Base-by-base conservation (phyloP, 495 filamentous ascomycete genomes). In the Annulohypoxylon maeteangense region DNA sequence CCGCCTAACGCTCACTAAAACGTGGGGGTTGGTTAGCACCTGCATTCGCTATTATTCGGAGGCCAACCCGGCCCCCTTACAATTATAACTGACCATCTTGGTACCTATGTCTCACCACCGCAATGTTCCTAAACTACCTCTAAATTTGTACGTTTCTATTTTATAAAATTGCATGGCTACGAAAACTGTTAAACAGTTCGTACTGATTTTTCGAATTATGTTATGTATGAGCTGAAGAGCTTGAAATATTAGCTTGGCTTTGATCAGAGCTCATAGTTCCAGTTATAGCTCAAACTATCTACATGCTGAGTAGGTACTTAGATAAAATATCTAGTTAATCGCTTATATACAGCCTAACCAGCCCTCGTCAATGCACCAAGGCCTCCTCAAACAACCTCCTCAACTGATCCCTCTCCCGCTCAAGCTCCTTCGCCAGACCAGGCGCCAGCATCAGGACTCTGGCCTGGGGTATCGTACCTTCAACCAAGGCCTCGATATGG, bases 381-480 rank as follows among this genome's bases (percentile, higher is more conserved):
- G 82, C 76, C 61, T 80, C 78, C 67, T 87, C 86, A 76, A 88
- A 88, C 61, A 85, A 62, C 38, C 67, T 72, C 68, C 81, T 80
- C 58, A 87, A 66, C 74, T 85, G 84, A 50, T 85, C 82, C 67
- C 79, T 76, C 63, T 84, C 83, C n/a, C 90, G 88, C 73, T 91
- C 89, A 77, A 90, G 88, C 75, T 92, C 89, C 74, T 82, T 85
- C 51, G 87, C 89, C 71, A 98, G 79, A 51, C 86, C 92, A 4
- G 95, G 95, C 40, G 96, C 96, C 55, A 99, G 80, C 92, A 94
- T 95, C 80, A 98, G 76, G 51, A 99, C 95, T 50, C 95, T 84
- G 50, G 86, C 85, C 82, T 99, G 95, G 25, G 95, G 95, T 50
- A 99, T 87, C 23, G 95, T 98, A 1, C 95, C 96, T 77, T 98